Evolutionary conservation across 1,284 basidiomycete species (phyloP), one percentile per base, ranked within the genome.

Genomic region (Testicularia cyperi): DNA sequence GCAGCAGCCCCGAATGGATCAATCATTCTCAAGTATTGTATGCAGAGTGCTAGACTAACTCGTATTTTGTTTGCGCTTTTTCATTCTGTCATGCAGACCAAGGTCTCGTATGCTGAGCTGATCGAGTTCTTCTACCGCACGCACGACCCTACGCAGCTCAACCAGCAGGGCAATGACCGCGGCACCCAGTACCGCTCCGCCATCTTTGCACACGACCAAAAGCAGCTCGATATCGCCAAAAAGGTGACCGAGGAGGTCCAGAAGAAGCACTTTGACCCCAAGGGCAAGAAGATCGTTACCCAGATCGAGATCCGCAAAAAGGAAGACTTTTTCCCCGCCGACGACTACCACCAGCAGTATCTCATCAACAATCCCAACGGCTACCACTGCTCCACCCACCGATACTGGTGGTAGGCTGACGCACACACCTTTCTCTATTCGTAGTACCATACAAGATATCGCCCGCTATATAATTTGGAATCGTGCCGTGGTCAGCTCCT

Each of bases 221-320:
- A 88, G 70, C 94, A 98, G 78, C 81, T 81, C 35, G 77, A 81
- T 34, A 83, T 85, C 36, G 92, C 91, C 1, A 82, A 85, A 68
- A 83, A 84, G 32, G 86, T 97, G 2, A 94, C 88, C 0, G 82
- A 83, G 19, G 88, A 92, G 73, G 84, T 96, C 1, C 88, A 95
- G 78, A 84, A 83, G 54, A 88, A 88, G 78, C 84, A 92, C 77
- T 82, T 76, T 47, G 65, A 67, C 16, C 83, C 86, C 6, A 85
- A 84, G 51, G 85, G 85, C 26, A 72, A 82, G 78, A 85, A 82
- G 73, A 90, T 97, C 48, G 86, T 85, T 2, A 95, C 92, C 0
- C 44, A 61, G 28, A 67, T 76, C 33, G 63, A 72, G 52, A 38
- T 65, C 21, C 27, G 54, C 5, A 32, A 34, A 24, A 38, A 35